phyloP scores from a whole-genome alignment of 345 rosid species.

The Salix udensis region DNA sequence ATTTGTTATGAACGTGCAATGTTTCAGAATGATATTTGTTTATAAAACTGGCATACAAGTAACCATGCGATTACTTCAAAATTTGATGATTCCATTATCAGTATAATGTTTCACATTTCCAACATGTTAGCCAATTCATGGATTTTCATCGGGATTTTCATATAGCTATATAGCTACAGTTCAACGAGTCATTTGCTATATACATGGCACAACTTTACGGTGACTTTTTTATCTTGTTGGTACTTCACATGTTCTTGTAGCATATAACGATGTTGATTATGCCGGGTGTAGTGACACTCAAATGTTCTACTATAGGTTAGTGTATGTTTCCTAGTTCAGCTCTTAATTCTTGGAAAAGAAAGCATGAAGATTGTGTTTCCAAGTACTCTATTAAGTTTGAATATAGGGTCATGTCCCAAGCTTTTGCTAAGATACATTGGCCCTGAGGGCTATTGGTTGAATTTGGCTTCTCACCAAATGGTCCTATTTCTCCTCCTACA shows the following conservation, averaged over 20 bases:
- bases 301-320: background rate
- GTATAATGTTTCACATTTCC: too few species aligned
- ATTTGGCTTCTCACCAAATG: background rate
- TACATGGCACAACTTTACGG: background rate
- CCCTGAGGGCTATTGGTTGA: background rate
- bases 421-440: background rate
- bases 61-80: too few species aligned
- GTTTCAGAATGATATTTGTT: too few species aligned
- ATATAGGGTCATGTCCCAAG: background rate
- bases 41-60: too few species aligned
- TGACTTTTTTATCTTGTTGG: background rate
- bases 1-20: too few species aligned
- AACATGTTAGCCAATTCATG: background rate
- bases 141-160: too few species aligned
- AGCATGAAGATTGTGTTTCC: background rate
- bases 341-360: background rate
- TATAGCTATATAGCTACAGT: background rate
- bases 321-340: background rate
- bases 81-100: too few species aligned
- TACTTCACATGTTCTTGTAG: background rate
- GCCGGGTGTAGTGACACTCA: background rate
- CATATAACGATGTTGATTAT: too few species aligned
- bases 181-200: background rate
- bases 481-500: background rate
- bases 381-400: background rate